Evolutionary conservation across 2,329 filamentous ascomycete species (phyloP).

Genomic region (Ceratocystis eucalypticola): DNA sequence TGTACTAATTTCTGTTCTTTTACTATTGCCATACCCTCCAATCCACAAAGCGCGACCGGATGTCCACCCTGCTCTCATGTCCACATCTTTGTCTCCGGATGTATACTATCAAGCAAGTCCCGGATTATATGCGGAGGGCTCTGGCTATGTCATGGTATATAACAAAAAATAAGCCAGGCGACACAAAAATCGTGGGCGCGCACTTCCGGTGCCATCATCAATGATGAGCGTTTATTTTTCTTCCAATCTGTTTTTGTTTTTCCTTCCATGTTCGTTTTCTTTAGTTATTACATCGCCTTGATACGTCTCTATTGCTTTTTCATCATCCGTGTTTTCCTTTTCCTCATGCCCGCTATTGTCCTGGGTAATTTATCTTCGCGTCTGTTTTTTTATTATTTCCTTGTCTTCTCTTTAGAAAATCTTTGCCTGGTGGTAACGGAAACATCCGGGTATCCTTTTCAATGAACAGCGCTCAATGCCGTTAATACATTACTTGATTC

Average conservation of each 20-base stretch:
- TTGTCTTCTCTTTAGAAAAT: background rate
- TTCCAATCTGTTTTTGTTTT: slow-evolving; percentile 8
- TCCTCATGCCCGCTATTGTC: slow-evolving; percentile 3
- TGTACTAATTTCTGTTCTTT: slow-evolving; percentile 5
- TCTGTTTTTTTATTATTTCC: background rate
- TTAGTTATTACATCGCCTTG: background rate
- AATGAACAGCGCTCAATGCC: background rate
- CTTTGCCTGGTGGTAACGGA: background rate
- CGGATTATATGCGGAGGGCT: background rate
- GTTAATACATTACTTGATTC: background rate
- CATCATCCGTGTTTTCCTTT: background rate
- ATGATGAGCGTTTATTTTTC: slow-evolving; percentile 7
- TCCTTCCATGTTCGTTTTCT: slow-evolving; percentile 1
- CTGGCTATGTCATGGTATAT: background rate
- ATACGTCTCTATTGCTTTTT: background rate
- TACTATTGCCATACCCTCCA: background rate
- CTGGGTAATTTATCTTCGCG: background rate
- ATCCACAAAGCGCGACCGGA: background rate
- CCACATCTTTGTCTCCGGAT: background rate
- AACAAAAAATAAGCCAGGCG: background rate
- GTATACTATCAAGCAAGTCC: background rate
- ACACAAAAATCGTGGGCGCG: background rate
- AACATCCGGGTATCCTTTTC: background rate
- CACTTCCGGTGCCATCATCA: background rate
- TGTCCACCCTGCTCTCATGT: background rate